Evolutionary conservation across 352 stramenopile species (phyloP).

Genomic region (Pythium phragmiticola): DNA sequence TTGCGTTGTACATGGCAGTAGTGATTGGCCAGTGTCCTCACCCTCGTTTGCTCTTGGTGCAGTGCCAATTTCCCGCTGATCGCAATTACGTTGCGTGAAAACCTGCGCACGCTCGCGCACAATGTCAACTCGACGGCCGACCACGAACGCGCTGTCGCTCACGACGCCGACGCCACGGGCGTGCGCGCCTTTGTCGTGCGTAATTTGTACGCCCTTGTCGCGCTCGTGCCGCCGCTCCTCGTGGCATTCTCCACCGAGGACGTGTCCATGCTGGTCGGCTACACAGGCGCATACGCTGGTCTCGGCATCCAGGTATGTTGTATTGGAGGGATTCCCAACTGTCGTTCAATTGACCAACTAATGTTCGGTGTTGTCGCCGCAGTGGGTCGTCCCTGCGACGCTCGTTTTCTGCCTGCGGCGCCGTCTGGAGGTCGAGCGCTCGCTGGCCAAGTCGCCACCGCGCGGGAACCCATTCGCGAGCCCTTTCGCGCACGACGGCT

Average conservation of each 20-base stretch:
- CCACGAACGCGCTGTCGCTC: slow-evolving; percentile 13
- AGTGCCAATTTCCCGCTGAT: slow-evolving; percentile 87
- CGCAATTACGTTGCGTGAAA: slow-evolving; percentile 85
- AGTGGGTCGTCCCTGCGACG: slow-evolving; percentile 83
- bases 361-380: slow-evolving; percentile 12
- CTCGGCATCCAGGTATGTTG: slow-evolving; percentile 73
- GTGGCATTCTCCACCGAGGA: slow-evolving; percentile 88
- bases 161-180: slow-evolving; percentile 22
- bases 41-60: background rate
- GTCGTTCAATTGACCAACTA: background rate
- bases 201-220: slow-evolving; percentile 69
- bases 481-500: slow-evolving; percentile 59
- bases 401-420: slow-evolving; percentile 73
- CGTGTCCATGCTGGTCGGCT: slow-evolving; percentile 87
- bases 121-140: slow-evolving; percentile 33
- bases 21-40: slow-evolving; percentile 2
- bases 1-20: too few relatives aligned
- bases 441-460: background rate
- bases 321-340: background rate
- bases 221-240: slow-evolving; percentile 72
- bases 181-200: slow-evolving; percentile 44
- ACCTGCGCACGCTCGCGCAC: slow-evolving; percentile 68
- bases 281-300: slow-evolving; percentile 82
- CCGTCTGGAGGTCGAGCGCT: slow-evolving; percentile 40
- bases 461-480: slow-evolving; percentile 71